Evolutionary conservation across 2,329 filamentous ascomycete species (phyloP), one percentile per base, ranked within the genome.

Genomic region (Lasiodiplodia gonubiensis): DNA sequence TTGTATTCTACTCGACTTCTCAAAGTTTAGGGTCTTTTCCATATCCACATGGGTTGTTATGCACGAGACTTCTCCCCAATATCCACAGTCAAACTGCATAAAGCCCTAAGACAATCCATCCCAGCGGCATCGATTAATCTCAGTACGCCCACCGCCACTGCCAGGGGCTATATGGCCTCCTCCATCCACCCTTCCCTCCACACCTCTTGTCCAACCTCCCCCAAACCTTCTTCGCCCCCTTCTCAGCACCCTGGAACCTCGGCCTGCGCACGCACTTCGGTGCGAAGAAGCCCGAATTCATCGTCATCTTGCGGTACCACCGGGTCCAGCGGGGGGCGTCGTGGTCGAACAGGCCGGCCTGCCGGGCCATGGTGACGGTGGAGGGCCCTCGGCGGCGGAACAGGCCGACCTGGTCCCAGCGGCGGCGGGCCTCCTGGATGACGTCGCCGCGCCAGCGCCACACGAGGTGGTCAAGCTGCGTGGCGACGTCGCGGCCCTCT

Each of bases 371-470:
- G 5, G 23, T n/a, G 7, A 67, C 65, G 4, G 65, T 67, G n/a
- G 48, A 53, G 3, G 30, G n/a, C 4, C 64, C 64, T 25, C 10
- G 16, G n/a, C 25, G 33, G 1, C 11, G 7, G n/a, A 37, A 51
- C 6, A 52, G 35, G 46, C 54, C 65, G 16, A 55, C 65, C 11
- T 4, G 12, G 33, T 55, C 66, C 66, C 66, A 67, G 18, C 57
- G 57, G 14, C 33, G n/a, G 21, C 66, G 48, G 5, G 66, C 57
- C 51, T 64, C 51, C 16, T 6, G 7, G 37, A 67, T 67, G 49
- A 67, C 37, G 21, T 37, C 39, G 16, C 66, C 66, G 39, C 66
- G 66, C 66, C 66, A 67, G 16, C 4, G 25, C 49, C 51, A 63
- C 0, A 67, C 37, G 18, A 67, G 49, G 2, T 12, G 12, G 25